Evolutionary conservation across 768 basidiomycete species (phyloP), one percentile per base, ranked within the genome.

Genomic region (Mycena leptocephala): DNA sequence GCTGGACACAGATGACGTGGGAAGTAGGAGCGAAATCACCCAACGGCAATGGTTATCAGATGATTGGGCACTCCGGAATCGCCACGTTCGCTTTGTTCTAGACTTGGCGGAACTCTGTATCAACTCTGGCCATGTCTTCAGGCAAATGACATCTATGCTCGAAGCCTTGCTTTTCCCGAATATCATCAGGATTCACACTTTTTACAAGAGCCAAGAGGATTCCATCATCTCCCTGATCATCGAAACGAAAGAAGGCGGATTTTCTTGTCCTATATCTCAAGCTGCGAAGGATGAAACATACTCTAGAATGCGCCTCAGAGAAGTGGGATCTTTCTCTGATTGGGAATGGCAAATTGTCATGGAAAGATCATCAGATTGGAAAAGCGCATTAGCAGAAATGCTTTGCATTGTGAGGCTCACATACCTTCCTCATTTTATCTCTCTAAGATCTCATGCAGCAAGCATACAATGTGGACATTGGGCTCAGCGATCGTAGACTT

Each of bases 71-170:
- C 24, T 56, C 28, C 35, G 35, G 6, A 59, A 32, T 59, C 56
- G 18, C 33, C 32, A 35, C 30, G 30, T 59, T 35, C 32, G 32
- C 30, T 20, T 41, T 2, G 62, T 63, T 43, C 39, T 14, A 63
- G 62, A 63, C 62, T 63, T 63, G 14, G 62, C 62, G 26, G 62
- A 63, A 63, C 62, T 63, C 62, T 63, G 62, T 63, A 28, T 63
- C 39, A 63, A 63, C 39, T 63, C 39, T 41, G 62, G 62, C 37
- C 62, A 63, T 16, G 22, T 61, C 58, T 61, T 61, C 58, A 61
- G 58, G 58, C 58, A 22, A 61, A 61, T 61, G 33, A 37, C 58
- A 33, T 37, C 58, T 61, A 33, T 61, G 58, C 58, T 61, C 33
- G 22, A 61, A 14, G 32, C 58, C 58, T 61, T 61, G 35, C 58